Conservation (phyloP, 2,329 filamentous ascomycete species). For the Exophiala spinifera region DNA sequence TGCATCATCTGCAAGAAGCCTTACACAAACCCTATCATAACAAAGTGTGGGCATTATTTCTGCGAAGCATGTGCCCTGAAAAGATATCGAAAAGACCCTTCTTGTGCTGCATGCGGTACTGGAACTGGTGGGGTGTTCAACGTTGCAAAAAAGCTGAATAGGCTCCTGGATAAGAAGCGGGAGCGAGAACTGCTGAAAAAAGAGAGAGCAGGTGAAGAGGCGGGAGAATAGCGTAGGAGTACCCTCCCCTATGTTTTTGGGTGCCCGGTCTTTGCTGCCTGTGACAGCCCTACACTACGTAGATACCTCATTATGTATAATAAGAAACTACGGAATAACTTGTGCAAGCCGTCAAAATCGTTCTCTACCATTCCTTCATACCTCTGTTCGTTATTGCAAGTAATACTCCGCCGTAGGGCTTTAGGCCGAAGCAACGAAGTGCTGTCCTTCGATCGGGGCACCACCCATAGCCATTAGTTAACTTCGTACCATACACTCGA, state of each 20-base stretch:
- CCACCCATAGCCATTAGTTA: neutral
- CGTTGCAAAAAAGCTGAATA: conserved; percentile 75
- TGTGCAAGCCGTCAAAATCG: no score
- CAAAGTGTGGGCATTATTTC: conserved; percentile 93
- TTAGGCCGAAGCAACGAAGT: no score
- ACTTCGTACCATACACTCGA: neutral
- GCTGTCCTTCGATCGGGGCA: no score
- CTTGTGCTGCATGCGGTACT: conserved; percentile 78
- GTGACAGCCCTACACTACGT: neutral
- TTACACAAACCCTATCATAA: conserved; percentile 78
- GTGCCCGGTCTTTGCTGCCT: no score
- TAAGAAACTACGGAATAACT: no score
- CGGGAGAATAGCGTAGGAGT: neutral
- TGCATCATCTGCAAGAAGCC: conserved; percentile 80
- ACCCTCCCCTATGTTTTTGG: no score
- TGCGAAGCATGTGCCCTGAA: conserved; percentile 86
- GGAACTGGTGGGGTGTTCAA: conserved; percentile 91
- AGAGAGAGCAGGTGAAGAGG: conserved; percentile 52
- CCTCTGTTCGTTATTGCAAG: no score
- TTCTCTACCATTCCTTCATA: no score
- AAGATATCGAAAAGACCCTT: conserved; percentile 80
- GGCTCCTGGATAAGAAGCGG: conserved; percentile 69
- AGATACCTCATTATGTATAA: neutral
- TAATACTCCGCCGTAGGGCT: no score
- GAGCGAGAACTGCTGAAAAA: conserved; percentile 53